These are phyloP conservation scores for Penicillium malachiteum DNA, from an alignment of 495 filamentous ascomycete species.

Conservation along the genomic window DNA sequence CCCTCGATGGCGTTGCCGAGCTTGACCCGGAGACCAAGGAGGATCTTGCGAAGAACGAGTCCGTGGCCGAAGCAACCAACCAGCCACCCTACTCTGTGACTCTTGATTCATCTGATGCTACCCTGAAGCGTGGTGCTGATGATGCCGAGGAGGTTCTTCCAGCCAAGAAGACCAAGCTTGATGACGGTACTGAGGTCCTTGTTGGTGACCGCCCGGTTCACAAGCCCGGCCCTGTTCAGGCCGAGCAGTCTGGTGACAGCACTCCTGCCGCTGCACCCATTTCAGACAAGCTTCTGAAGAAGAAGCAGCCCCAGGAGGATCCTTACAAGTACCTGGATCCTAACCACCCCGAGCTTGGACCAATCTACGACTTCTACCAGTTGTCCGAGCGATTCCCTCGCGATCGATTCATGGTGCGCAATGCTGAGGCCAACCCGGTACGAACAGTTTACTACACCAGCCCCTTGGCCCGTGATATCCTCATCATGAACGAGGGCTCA, in stretches of 20 bases:
- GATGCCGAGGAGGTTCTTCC: conserved; percentile 44
- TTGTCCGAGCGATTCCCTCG: conserved; percentile 78
- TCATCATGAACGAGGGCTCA: conserved; percentile 76
- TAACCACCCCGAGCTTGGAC: conserved; percentile 68
- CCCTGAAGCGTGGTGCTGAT: conserved; percentile 40
- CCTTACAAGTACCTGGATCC: conserved; percentile 84
- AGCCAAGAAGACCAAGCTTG: conserved; percentile 46
- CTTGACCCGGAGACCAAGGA: conserved; percentile 33
- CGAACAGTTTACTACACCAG: conserved; percentile 96
- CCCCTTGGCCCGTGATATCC: conserved; percentile 76
- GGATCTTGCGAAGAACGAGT: conserved; percentile 43
- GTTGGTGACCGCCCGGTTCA: conserved; percentile 52
- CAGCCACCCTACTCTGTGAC: conserved; percentile 41
- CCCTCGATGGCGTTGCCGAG: conserved; percentile 47
- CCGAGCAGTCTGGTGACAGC: conserved; percentile 37
- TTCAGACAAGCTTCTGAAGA: conserved; percentile 31
- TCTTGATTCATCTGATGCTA: conserved; percentile 22
- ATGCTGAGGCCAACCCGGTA: conserved; percentile 74
- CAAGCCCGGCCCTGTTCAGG: conserved; percentile 42
- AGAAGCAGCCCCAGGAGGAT: conserved; percentile 65
- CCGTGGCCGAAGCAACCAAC: conserved; percentile 42
- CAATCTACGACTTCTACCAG: conserved; percentile 78
- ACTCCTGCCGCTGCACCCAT: conserved; percentile 24
- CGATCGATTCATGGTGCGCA: conserved; percentile 93
- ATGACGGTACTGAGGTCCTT: conserved; percentile 45